Base-by-base conservation (phyloP, 2,329 filamentous ascomycete species). In the Aspergillus pseudoviridinutans region DNA sequence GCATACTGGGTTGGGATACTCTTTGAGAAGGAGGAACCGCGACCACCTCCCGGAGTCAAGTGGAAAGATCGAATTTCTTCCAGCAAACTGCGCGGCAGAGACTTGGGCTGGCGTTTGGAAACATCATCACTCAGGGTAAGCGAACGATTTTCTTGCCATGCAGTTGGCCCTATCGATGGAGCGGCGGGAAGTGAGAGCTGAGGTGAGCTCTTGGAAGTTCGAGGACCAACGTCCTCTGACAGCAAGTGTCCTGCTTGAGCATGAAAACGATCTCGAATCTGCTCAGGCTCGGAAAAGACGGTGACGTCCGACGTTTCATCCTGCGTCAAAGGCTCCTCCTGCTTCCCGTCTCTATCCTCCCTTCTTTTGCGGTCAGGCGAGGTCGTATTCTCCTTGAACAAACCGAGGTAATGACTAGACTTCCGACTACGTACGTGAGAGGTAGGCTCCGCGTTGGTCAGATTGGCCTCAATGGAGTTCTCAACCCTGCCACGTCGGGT, bases 331-430 rank as follows among this genome's bases (percentile, higher is more conserved):
- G 63, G 58, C 41, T 70, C 69, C 55, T 74, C 67, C 25, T 68
- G 67, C 20, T 77, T 73, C 29, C 70, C 73, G 25, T 67, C 64
- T 54, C 78, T 76, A 56, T 77, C 76, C 58, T 82, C 78, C 62
- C 78, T 69, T 68, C 78, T 75, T 65, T 80, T 81, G 55, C 79
- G 76, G 60, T 82, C 80, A 32, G 82, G 79, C 25, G 79, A 79
- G 6, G 76, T 77, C 54, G 84, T 83, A 58, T 84, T 85, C 60
- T 86, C 84, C 65, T 85, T 85, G 74, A 87, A 88, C 5, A 88
- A 73, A 12, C 85, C 84, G 54, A 88, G 74, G 64, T 85, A 86
- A 66, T 87, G 85, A 66, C 84, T 87, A 46, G 85, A 84, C 71
- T 88, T 88, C 56, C 85, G 80, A 68, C 84, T 87, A 58, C 85